Percentiles rank a stretch among this genome's conserved stretches.
Conservation (phyloP, 2,329 filamentous ascomycete species). For the Erysiphe neolycopersici region DNA sequence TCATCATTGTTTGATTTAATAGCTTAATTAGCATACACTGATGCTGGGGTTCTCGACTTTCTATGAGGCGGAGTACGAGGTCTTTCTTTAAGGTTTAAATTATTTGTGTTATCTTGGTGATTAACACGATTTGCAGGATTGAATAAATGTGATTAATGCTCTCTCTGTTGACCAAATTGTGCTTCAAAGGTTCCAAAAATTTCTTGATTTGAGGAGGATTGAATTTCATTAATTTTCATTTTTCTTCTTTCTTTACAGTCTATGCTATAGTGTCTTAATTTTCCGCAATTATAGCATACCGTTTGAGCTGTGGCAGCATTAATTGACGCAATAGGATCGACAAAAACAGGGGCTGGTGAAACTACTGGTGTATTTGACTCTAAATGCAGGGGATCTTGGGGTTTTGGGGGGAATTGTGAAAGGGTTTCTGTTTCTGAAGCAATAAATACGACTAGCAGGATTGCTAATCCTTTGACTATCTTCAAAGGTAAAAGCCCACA, state of each 20-base stretch:
- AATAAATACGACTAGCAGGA: too few relatives aligned
- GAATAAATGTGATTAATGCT: background rate
- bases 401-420: too few relatives aligned
- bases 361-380: too few relatives aligned
- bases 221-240: background rate
- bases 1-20: background rate
- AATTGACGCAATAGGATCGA: background rate
- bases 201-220: background rate
- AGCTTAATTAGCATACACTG: background rate
- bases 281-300: background rate
- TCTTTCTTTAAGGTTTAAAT: background rate
- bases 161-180: background rate
- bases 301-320: conserved; percentile 1
- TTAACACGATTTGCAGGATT: background rate
- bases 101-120: background rate
- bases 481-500: too few relatives aligned
- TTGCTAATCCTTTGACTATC: too few relatives aligned
- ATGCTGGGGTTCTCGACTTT: background rate
- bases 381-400: too few relatives aligned
- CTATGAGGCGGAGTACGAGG: background rate
- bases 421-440: too few relatives aligned
- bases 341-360: background rate
- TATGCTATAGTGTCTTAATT: background rate
- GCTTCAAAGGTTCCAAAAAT: background rate
- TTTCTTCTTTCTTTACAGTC: background rate